Base-by-base conservation (phyloP, 2,329 filamentous ascomycete genomes). In the Neonectria faginata region DNA sequence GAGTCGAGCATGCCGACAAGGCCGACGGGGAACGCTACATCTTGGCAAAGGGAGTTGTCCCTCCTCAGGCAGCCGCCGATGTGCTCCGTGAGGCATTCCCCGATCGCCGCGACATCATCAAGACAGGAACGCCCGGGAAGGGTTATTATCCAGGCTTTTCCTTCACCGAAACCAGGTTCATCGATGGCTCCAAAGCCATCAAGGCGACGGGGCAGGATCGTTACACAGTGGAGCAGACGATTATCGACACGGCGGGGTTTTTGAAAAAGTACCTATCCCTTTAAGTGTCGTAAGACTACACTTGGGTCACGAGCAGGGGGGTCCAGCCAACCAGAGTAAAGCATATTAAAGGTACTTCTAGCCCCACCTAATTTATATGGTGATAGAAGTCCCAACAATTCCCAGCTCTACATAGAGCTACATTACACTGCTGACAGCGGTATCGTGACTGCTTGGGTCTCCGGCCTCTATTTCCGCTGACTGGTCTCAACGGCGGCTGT, bases 41-140 rank as follows among this genome's bases (percentile, higher is more conserved):
- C 18, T 22, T 73, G 10, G 45, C 62, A 4, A 62, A 52, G 3
- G 71, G 71, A 11, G 6, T 69, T 8, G 66, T 73, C 0, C 60
- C 65, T 48, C 71, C 71, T 1, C 71, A 73, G 27, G 70, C 65
- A 1, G 71, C 70, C 9, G 71, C 71, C 1, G 70, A 73, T 42
- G 47, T 73, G 8, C 71, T 73, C n/a, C 71, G 71, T 1, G 57
- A 70, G 27, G 68, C 68, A 12, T 73, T 65, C 36, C 71, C 70
- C 5, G 47, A 65, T 5, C 67, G 69, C 14, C 44, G 59, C 16
- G 64, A 69, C 29, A 61, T 60, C 31, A 73, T 73, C 56, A 71
- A 73, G 48, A 47, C 18, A 14, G 71, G 71, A 3, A 61, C 48
- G 9, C 70, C 70, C 14, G 71, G 68, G 0, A 57, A 68, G 20